These are phyloP conservation scores for Diaporthe ilicicola DNA, from an alignment of 2,329 filamentous ascomycete species.

Conservation along the genomic window DNA sequence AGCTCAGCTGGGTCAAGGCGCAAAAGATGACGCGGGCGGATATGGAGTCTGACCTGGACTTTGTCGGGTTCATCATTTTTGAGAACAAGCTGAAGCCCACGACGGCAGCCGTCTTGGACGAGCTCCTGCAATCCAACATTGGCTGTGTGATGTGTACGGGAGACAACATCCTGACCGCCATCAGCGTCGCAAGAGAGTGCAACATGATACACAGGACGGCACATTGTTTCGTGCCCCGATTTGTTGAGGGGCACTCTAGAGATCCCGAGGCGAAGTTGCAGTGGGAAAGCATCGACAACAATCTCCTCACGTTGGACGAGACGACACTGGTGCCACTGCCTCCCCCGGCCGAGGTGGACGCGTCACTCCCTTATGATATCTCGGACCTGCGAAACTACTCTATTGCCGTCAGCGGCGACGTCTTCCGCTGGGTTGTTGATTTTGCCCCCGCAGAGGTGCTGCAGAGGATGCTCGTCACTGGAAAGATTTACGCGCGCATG, in stretches of 20 bases:
- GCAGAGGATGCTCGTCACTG: conserved; percentile 84
- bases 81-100: conserved; percentile 97
- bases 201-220: conserved; percentile 80
- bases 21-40: conserved; percentile 92
- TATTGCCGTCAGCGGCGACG: conserved; percentile 88
- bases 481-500: conserved; percentile 97
- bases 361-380: conserved; percentile 86
- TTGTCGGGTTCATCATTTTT: conserved; percentile 96
- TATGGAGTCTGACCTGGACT: conserved; percentile 84
- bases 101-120: conserved; percentile 81
- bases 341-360: conserved; percentile 75
- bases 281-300: conserved; percentile 97
- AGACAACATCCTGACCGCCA: conserved; percentile 96
- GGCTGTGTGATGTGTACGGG: conserved; percentile 96
- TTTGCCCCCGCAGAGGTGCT: conserved; percentile 84
- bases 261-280: conserved; percentile 77
- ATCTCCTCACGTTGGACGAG: conserved; percentile 78
- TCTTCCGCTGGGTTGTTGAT: conserved; percentile 96
- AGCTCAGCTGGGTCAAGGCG: conserved; percentile 91
- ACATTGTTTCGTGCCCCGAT: conserved; percentile 93
- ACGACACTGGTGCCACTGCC: conserved; percentile 80
- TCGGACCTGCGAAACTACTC: conserved; percentile 86
- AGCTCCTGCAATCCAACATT: conserved; percentile 84
- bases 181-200: conserved; percentile 94
- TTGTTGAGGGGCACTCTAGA: conserved; percentile 78